A percentile compares a stretch with the other conserved stretches of the same genome.
Conservation (phyloP, 768 basidiomycete species). For the Fomitopsis pulvina region DNA sequence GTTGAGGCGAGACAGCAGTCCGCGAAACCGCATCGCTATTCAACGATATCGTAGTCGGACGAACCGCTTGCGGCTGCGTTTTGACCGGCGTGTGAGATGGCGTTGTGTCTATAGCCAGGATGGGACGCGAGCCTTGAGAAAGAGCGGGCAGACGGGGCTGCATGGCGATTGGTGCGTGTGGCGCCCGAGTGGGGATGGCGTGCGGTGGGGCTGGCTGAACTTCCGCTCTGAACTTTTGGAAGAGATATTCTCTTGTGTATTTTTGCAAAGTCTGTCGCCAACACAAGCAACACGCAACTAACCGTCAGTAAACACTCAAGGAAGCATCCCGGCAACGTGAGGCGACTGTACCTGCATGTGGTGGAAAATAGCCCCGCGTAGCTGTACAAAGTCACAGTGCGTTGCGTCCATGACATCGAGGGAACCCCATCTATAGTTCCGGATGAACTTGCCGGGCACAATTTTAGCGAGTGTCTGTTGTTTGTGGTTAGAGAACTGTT, state of each 20-base stretch:
- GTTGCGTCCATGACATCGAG: conserved; percentile 73
- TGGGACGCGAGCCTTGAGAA: conserved; percentile 42
- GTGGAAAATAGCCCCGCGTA: conserved; percentile 77
- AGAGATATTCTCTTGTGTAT: conserved; percentile 78
- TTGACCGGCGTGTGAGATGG: conserved; percentile 35
- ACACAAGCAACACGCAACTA: conserved; percentile 1
- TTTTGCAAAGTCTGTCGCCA: conserved; percentile 66
- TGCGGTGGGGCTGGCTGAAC: conserved; percentile 12
- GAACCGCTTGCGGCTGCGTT: conserved; percentile 35
- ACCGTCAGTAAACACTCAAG: conserved; percentile 1
- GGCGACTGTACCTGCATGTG: conserved; percentile 71
- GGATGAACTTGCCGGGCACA: conserved; percentile 55
- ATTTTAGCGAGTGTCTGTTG: conserved; percentile 37
- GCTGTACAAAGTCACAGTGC: conserved; percentile 75
- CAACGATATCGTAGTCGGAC: conserved; percentile 10
- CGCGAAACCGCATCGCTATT: conserved; percentile 14
- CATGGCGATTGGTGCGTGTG: conserved; percentile 13
- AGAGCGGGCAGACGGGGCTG: conserved; percentile 18
- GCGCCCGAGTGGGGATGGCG: not conserved
- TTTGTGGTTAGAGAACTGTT: conserved; percentile 27
- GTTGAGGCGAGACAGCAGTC: conserved; percentile 4
- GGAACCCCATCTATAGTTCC: conserved; percentile 79
- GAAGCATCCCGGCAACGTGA: conserved; percentile 2
- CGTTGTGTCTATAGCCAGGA: conserved; percentile 57
- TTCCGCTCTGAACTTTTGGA: conserved; percentile 54